Base-by-base conservation (phyloP, 169 alveolate species). In the Cyclospora cayetanensis region DNA sequence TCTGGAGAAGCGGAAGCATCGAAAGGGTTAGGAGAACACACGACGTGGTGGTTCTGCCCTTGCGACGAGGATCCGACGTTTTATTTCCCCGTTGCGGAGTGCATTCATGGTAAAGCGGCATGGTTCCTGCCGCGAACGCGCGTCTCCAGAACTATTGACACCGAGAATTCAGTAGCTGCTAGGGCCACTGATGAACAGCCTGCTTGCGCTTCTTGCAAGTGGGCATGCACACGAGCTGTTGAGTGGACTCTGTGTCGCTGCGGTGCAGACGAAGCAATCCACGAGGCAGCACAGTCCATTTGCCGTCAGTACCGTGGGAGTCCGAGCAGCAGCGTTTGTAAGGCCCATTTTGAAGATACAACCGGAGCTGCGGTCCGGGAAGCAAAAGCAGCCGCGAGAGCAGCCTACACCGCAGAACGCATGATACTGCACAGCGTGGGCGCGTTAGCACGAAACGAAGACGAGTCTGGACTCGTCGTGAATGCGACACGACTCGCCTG, bases 31-130 rank as follows among this genome's bases (percentile, higher is more conserved):
- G 88, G 20, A 29, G 72, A 43, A 34, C 88, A 50, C 46, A 79
- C 72, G 50, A 52, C 53, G 25, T 79, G 88, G 88, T 79, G 88
- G 88, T 79, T 79, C 52, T 79, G 50, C 20, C 88, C 88, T 15
- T 79, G 72, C 52, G 88, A 79, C 18, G 70, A 79, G 3, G 88
- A 79, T 35, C 88, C 88, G 22, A 46, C 72, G 43, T 79, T 79
- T 37, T 52, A 39, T 46, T 79, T 50, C 18, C 88, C 88, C 0
- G 88, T 79, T 22, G 72, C 88, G 34, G 74, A 79, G 34, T 79
- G 72, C 22, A 25, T 79, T 18, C 72, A 52, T 25, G 88, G 88
- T 79, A 29, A 79, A 72, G 72, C 27, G 66, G n/a, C n/a, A n/a
- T n/a, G n/a, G n/a, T 1, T 25, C 18, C 74, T 60, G 25, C 20